These are phyloP conservation scores for Blastocystis sp. DNA, from an alignment of 352 stramenopile species.

Conservation along the genomic window DNA sequence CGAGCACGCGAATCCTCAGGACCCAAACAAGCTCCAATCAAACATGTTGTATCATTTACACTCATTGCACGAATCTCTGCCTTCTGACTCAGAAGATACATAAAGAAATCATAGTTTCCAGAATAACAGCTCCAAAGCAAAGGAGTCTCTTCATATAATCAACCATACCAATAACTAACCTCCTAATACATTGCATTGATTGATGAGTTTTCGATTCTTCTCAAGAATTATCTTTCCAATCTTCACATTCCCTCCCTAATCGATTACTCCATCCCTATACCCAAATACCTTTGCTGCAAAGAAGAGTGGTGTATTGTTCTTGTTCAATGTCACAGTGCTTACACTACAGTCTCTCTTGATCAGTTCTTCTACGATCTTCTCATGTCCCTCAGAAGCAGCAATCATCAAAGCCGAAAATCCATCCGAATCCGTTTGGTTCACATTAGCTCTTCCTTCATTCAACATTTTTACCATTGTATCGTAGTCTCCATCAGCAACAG, in stretches of 20 bases:
- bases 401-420: slow-evolving; percentile 63
- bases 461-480: slow-evolving; percentile 44
- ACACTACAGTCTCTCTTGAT: slow-evolving; percentile 48
- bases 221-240: slow-evolving; percentile 57
- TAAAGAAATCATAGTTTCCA: slow-evolving; percentile 57
- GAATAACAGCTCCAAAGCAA: slow-evolving; percentile 43
- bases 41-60: slow-evolving; percentile 34
- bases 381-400: slow-evolving; percentile 49
- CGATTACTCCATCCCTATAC: not conserved
- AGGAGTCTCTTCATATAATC: slow-evolving; percentile 7
- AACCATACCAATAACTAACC: not conserved
- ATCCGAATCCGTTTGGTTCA: slow-evolving; percentile 62
- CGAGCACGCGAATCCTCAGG: not conserved
- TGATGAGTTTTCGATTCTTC: slow-evolving; percentile 53
- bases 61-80: slow-evolving; percentile 35
- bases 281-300: slow-evolving; percentile 53
- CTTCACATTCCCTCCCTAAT: slow-evolving; percentile 59
- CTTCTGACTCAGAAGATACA: slow-evolving; percentile 38
- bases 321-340: slow-evolving; percentile 53
- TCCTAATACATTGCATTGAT: slow-evolving; percentile 48
- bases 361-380: slow-evolving; percentile 57
- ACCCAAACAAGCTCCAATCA: slow-evolving; percentile 39
- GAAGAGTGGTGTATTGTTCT: slow-evolving; percentile 48
- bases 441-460: slow-evolving; percentile 24
- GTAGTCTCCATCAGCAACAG: slow-evolving; percentile 51